These are phyloP conservation scores for Chamaecrista fasciculata DNA, from an alignment of 306 rosid genomes.

Conservation along the genomic window DNA sequence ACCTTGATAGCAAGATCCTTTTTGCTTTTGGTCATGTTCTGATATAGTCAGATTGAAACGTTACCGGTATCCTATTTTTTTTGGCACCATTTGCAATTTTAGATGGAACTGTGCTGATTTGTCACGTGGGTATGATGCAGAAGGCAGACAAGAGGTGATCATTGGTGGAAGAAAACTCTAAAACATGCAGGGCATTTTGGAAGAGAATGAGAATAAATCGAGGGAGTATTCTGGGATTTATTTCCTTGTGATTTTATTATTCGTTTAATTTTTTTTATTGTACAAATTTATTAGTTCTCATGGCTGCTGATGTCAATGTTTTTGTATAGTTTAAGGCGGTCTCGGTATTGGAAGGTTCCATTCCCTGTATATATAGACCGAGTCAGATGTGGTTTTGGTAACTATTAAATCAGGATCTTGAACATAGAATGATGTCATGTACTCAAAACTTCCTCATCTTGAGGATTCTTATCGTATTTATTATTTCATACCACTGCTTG, in stretches of 20 bases:
- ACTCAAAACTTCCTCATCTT: not conserved
- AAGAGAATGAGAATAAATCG: slow-evolving; percentile 8
- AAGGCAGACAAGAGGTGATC: not conserved
- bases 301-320: slow-evolving; percentile 16
- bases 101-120: not conserved
- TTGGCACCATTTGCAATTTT: slow-evolving; percentile 4
- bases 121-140: not conserved
- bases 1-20: no score
- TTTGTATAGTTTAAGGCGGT: slow-evolving; percentile 33
- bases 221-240: slow-evolving; percentile 28
- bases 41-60: not conserved
- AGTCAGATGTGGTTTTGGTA: not conserved
- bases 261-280: not conserved
- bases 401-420: not conserved
- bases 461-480: not conserved
- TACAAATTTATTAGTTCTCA: slow-evolving; percentile 18
- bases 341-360: slow-evolving; percentile 15
- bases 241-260: slow-evolving; percentile 15
- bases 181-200: slow-evolving; percentile 18
- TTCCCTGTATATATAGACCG: slow-evolving; percentile 24
- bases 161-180: slow-evolving; percentile 7
- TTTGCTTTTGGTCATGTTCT: no score
- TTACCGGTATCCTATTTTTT: not conserved
- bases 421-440: not conserved
- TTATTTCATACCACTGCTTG: not conserved